Evolutionary conservation across 768 basidiomycete genomes (phyloP), one percentile per base, ranked within the genome.

Genomic region (Neoboletus brunneissimus): DNA sequence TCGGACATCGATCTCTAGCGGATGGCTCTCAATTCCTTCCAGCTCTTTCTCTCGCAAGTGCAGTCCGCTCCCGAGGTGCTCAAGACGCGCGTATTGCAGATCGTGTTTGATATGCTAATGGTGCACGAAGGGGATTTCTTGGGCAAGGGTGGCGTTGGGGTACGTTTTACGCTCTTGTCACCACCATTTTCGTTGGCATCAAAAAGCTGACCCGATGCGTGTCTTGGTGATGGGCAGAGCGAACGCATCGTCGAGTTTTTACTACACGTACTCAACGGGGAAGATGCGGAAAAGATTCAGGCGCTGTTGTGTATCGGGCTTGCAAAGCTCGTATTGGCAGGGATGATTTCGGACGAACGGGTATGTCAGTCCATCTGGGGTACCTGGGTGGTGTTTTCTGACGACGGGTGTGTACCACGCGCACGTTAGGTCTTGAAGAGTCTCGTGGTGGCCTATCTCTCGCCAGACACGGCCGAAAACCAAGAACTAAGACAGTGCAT

Each of bases 41-140:
- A 90, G 49, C 79, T 98, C 1, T 97, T 98, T 76, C 71, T 85
- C 49, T 81, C 85, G 38, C 93, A 95, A 71, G 76, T 91, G 1
- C 75, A 90, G 45, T 67, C 74, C 4, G 80, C 85, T 0, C 82
- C 88, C 0, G 85, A 87, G 37, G 75, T 78, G 0, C 78, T 94
- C 61, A 87, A 84, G 72, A 72, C 84, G 11, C 82, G 80, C 44
- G 79, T 89, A 20, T 72, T 92, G n/a, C 84, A 92, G 63, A 81
- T 89, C 53, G 69, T 94, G 5, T 92, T 96, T 63, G 94, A 97
- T 69, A 78, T 93, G 37, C 72, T 95, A 50, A 94, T 94, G 85
- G 83, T 90, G 0, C 88, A 96, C 59, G 87, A 90, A 54, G 78
- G 75, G 42, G 80, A 80, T 47, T 79, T 89, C 68, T 77, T 91